Evolutionary conservation across 495 filamentous ascomycete genomes (phyloP), one percentile per base, ranked within the genome.

Genomic region (Jackrogersella minutella): DNA sequence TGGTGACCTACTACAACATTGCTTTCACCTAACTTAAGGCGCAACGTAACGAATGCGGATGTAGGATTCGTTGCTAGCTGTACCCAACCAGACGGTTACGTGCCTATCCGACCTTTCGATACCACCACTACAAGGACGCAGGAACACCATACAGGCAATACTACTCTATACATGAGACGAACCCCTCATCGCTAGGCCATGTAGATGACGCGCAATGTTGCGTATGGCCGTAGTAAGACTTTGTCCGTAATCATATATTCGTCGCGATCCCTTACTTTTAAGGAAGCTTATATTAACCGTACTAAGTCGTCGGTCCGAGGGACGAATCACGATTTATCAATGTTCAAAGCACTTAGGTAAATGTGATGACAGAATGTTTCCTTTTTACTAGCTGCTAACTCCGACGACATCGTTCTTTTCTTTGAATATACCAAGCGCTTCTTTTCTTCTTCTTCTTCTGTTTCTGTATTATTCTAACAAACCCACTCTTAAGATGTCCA

Each of bases 281-380:
- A 33, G 16, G 50, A 39, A 41, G 34, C 30, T 62, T 54, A 47
- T 62, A 19, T 53, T 19, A 19, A 39, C 24, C 49, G n/a, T 13
- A 44, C 31, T 14, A 34, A 53, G 30, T 11, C 11, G 34, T 31
- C 41, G 36, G 22, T 11, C 16, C 10, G 24, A 51, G 7, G 17
- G 19, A 49, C 8, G 3, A 4, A 19, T 41, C 39, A 43, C 13
- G 10, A 24, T 46, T n/a, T 13, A 24, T 46, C 10, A 26, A 46
- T 46, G 41, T 46, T 26, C 7, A n/a, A n/a, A n/a, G n/a, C n/a
- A n/a, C n/a, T n/a, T n/a, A n/a, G n/a, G n/a, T n/a, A n/a, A n/a
- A n/a, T n/a, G n/a, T n/a, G n/a, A n/a, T n/a, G n/a, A n/a, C n/a
- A n/a, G n/a, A n/a, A n/a, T n/a, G n/a, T n/a, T n/a, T n/a, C n/a